phyloP scores from a whole-genome alignment of 2,329 filamentous ascomycete genomes.

The Exophiala phaeomuriformis region DNA sequence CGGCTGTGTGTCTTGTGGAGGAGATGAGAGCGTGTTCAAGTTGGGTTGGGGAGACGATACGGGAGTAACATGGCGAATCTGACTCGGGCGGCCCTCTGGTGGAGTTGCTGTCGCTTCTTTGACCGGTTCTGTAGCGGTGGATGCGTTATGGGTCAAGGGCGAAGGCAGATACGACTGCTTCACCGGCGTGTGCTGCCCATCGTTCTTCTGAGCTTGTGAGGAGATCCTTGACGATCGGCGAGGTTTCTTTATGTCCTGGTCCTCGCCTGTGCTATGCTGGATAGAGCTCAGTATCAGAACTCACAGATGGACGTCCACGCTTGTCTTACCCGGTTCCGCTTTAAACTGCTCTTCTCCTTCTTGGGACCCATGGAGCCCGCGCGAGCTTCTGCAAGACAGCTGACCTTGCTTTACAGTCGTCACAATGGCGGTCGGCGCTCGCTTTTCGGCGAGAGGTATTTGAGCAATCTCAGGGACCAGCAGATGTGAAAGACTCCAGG shows the following conservation, averaged over 20 bases:
- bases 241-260: slow-evolving; percentile 70
- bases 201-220: slow-evolving; percentile 46
- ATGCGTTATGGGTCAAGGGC: slow-evolving; percentile 64
- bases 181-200: slow-evolving; percentile 46
- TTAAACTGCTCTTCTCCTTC: slow-evolving; percentile 73
- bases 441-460: neutral
- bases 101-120: slow-evolving; percentile 69
- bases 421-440: neutral
- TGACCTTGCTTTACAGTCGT: neutral
- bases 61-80: slow-evolving; percentile 40
- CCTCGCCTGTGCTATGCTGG: slow-evolving; percentile 60
- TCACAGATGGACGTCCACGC: slow-evolving; percentile 18
- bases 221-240: slow-evolving; percentile 68
- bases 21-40: slow-evolving; percentile 47
- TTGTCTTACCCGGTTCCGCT: slow-evolving; percentile 64
- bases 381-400: neutral
- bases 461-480: neutral
- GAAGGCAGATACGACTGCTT: slow-evolving; percentile 67
- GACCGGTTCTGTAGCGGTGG: slow-evolving; percentile 49
- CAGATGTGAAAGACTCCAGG: neutral
- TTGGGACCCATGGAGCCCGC: slow-evolving; percentile 39
- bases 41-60: slow-evolving; percentile 42
- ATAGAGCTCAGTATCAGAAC: slow-evolving; percentile 27
- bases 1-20: slow-evolving; percentile 68
- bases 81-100: slow-evolving; percentile 52